Evolutionary conservation across 1,284 basidiomycete genomes (phyloP).

Genomic region (Fomitiporia mediterranea): DNA sequence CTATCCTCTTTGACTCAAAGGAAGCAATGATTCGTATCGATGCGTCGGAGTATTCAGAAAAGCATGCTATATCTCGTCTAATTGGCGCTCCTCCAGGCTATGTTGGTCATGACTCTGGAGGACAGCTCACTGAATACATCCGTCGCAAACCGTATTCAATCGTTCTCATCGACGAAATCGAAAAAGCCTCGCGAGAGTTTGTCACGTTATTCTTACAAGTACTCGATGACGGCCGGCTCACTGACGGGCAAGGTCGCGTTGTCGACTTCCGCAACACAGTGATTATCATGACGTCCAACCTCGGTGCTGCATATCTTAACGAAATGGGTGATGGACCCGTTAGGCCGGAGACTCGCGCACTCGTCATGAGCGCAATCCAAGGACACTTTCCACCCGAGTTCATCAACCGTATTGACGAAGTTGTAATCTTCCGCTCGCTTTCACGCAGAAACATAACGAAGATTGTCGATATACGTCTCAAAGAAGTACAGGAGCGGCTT

Average conservation of each 20-base stretch:
- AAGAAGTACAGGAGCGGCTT: constrained; percentile 71
- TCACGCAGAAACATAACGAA: constrained; percentile 71
- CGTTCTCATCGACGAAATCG: constrained; percentile 81
- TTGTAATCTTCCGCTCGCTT: constrained; percentile 83
- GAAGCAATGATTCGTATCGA: constrained; percentile 91
- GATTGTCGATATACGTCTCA: constrained; percentile 82
- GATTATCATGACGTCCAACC: constrained; percentile 93
- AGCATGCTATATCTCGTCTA: constrained; percentile 85
- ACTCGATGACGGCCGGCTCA: constrained; percentile 92
- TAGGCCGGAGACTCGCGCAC: constrained; percentile 52
- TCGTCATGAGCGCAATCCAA: constrained; percentile 79
- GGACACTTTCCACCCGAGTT: constrained; percentile 91
- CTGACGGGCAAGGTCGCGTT: constrained; percentile 80
- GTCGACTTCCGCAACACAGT: constrained; percentile 84
- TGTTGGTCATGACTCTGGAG: constrained; percentile 88
- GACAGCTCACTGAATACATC: constrained; percentile 89
- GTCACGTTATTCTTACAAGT: constrained; percentile 92
- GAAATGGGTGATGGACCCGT: constrained; percentile 76
- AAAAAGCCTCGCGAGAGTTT: constrained; percentile 88
- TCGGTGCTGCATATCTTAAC: constrained; percentile 75
- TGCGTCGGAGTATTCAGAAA: constrained; percentile 90
- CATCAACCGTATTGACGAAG: constrained; percentile 87
- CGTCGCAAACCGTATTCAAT: constrained; percentile 84
- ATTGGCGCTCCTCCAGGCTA: constrained; percentile 91
- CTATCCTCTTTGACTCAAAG: constrained; percentile 83